Conservation (phyloP, 2,329 filamentous ascomycete species). For the Aspergillus tubingensis region DNA sequence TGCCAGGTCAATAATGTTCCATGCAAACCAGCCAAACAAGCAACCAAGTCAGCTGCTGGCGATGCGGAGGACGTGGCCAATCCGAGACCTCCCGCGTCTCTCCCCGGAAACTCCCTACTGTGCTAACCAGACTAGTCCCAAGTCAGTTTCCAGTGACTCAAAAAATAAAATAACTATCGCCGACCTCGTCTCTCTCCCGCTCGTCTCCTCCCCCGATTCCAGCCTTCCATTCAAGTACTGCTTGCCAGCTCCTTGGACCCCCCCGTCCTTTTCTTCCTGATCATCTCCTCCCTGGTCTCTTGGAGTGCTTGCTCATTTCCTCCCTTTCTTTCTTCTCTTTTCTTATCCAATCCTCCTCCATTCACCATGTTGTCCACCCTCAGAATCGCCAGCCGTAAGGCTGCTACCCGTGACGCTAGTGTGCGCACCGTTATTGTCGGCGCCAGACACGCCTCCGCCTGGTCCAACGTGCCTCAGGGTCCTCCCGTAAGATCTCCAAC, state of each 20-base stretch:
- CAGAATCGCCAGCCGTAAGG: constrained; percentile 46
- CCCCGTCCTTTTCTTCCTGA: constrained; percentile 2
- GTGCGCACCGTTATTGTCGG: constrained; percentile 44
- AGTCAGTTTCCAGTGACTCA: constrained; percentile 22
- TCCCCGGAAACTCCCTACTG: constrained; percentile 23
- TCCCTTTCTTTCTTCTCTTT: constrained; percentile 3
- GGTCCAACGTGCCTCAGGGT: constrained; percentile 88
- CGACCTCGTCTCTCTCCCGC: constrained; percentile 7
- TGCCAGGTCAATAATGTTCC: too few species aligned
- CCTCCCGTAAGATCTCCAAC: constrained; percentile 72
- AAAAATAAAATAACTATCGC: constrained; percentile 19
- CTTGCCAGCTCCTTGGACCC: constrained; percentile 1
- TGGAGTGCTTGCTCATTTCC: constrained; percentile 6
- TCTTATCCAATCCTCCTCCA: background rate
- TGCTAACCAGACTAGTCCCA: too few species aligned
- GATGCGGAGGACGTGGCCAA: constrained; percentile 18
- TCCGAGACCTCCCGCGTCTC: constrained; percentile 10
- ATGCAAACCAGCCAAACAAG: background rate
- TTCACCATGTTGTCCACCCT: constrained; percentile 50
- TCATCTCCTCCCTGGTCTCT: background rate
- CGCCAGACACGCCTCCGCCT: constrained; percentile 72
- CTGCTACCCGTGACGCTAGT: constrained; percentile 42
- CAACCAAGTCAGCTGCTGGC: background rate
- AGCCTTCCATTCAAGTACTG: constrained; percentile 6
- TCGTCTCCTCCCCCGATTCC: constrained; percentile 15